Evolutionary conservation across 768 basidiomycete species (phyloP).

Genomic region (Phylloporus sp.): DNA sequence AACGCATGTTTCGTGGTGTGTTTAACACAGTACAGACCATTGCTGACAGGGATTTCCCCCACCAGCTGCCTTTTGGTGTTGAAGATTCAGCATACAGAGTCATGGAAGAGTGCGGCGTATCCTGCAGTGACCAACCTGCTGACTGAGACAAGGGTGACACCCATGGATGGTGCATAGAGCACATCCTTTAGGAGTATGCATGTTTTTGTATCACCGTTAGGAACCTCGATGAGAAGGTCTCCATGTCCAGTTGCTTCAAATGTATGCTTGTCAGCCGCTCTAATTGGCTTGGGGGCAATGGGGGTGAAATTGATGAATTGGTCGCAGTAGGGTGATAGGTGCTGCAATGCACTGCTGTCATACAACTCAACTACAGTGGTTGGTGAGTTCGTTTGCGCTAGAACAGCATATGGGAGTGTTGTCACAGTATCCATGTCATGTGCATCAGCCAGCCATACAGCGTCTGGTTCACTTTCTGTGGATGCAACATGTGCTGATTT

Average conservation of each 20-base stretch:
- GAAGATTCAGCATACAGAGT: slow-evolving; percentile 1
- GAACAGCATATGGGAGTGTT: neutral
- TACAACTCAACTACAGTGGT: neutral
- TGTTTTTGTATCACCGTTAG: neutral
- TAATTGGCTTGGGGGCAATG: too few relatives aligned
- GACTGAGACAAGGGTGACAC: slow-evolving; percentile 9
- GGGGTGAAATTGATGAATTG: too few relatives aligned
- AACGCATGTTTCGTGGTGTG: too few relatives aligned
- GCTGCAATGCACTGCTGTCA: neutral
- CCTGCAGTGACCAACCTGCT: neutral
- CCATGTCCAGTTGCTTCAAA: too few relatives aligned
- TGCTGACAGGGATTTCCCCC: too few relatives aligned
- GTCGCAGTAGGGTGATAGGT: slow-evolving; percentile 7
- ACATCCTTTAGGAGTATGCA: neutral
- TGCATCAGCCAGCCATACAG: neutral
- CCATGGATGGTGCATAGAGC: neutral
- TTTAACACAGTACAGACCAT: too few relatives aligned
- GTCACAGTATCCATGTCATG: too few relatives aligned
- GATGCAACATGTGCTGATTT: neutral
- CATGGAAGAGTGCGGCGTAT: slow-evolving; percentile 3
- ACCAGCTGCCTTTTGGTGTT: neutral
- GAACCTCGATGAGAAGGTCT: neutral
- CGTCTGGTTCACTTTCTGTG: neutral
- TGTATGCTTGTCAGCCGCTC: too few relatives aligned
- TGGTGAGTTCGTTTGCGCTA: neutral